A percentile compares a stretch with the other conserved stretches of the same genome.
Evolutionary conservation across 2,329 filamentous ascomycete genomes (phyloP).

Genomic region (Malbranchea cinnamomea): DNA sequence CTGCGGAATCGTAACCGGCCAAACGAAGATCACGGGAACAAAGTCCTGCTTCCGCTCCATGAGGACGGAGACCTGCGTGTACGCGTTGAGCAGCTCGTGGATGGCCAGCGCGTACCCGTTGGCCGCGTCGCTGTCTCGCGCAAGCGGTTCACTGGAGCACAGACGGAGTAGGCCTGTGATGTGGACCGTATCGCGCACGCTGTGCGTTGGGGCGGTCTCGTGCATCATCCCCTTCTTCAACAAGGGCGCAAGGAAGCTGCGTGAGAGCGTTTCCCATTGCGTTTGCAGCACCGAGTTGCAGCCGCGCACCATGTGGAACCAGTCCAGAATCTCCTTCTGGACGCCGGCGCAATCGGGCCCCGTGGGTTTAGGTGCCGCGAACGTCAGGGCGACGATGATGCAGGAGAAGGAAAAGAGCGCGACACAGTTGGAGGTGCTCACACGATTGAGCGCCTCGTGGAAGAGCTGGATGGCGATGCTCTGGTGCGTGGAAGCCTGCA

Average conservation of each 20-base stretch:
- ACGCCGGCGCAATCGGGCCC: conserved; percentile 13
- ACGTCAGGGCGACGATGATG: conserved; percentile 17
- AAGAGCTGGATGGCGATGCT: conserved; percentile 14
- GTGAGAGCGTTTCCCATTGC: conserved; percentile 14
- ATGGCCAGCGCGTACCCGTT: conserved; percentile 16
- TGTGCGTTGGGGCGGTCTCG: conserved; percentile 15
- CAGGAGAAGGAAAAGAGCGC: conserved; percentile 23
- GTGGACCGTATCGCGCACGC: conserved; percentile 13
- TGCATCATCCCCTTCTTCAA: conserved; percentile 16
- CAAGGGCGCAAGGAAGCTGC: conserved; percentile 16
- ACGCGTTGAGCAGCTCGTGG: conserved; percentile 17
- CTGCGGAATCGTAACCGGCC: conserved; percentile 16
- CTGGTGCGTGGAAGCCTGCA: conserved; percentile 17
- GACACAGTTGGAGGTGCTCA: conserved; percentile 25
- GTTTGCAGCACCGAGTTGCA: conserved; percentile 18
- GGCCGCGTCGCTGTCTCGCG: conserved; percentile 12
- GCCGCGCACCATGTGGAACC: conserved; percentile 17
- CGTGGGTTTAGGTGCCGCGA: conserved; percentile 10
- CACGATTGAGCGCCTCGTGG: conserved; percentile 15
- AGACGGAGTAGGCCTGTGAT: conserved; percentile 17
- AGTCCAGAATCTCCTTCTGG: conserved; percentile 16
- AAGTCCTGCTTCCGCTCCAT: conserved; percentile 13
- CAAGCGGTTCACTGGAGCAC: conserved; percentile 9
- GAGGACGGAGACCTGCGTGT: conserved; percentile 16
- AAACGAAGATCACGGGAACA: conserved; percentile 17